Evolutionary conservation across 2,329 filamentous ascomycete genomes (phyloP).

Genomic region (Microcyclospora tardicrescens): DNA sequence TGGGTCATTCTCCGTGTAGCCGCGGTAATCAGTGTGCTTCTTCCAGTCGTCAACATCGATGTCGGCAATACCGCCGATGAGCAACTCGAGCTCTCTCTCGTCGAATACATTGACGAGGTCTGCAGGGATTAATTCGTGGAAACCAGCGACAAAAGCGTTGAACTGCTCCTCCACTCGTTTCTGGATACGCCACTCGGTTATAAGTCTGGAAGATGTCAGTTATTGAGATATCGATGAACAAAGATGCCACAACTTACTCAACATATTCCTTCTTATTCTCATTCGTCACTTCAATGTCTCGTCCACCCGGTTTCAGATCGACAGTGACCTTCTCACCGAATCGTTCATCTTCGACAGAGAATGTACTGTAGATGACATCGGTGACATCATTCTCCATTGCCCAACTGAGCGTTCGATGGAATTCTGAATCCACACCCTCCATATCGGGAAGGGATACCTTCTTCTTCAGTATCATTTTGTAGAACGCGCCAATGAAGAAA

Average conservation of each 20-base stretch:
- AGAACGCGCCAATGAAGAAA: constrained; percentile 97
- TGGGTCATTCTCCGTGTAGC: constrained; percentile 94
- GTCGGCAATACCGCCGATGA: constrained; percentile 98
- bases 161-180: constrained; percentile 98
- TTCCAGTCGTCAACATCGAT: constrained; percentile 99
- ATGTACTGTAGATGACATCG: constrained; percentile 86
- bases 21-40: constrained; percentile 98
- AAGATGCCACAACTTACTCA: constrained; percentile 45
- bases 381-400: constrained; percentile 97
- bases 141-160: constrained; percentile 91
- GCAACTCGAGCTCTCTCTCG: constrained; percentile 86
- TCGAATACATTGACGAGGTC: constrained; percentile 98
- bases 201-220: constrained; percentile 43
- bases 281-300: constrained; percentile 91
- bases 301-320: constrained; percentile 79
- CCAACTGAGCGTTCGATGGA: constrained; percentile 93
- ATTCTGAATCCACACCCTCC: constrained; percentile 97
- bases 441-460: constrained; percentile 85
- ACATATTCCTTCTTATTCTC: constrained; percentile 99
- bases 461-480: constrained; percentile 98
- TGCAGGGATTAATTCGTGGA: constrained; percentile 92
- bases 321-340: constrained; percentile 92
- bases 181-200: constrained; percentile 98
- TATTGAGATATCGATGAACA: background rate
- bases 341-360: constrained; percentile 92